These are phyloP conservation scores for Panicum miliaceum DNA, from an alignment of 176 grass and related monocot genomes.

Conservation along the genomic window DNA sequence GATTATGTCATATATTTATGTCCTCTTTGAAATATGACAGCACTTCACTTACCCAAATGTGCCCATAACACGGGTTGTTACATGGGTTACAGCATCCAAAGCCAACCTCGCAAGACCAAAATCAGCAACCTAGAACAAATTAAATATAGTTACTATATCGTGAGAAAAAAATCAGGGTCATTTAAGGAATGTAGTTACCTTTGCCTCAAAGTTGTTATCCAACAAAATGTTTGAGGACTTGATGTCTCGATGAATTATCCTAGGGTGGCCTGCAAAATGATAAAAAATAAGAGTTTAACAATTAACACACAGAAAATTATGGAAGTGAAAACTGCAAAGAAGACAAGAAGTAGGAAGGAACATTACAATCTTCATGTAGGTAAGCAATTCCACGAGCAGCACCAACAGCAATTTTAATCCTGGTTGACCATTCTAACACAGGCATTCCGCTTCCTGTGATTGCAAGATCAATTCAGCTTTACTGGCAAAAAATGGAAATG, in stretches of 20 bases:
- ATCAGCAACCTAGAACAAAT: slow-evolving; percentile 76
- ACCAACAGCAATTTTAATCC: slow-evolving; percentile 78
- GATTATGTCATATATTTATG: background rate
- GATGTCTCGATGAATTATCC: slow-evolving; percentile 96
- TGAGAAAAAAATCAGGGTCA: background rate
- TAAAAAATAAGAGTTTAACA: slow-evolving; percentile 9
- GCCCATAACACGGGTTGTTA: slow-evolving; percentile 95
- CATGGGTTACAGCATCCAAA: slow-evolving; percentile 85
- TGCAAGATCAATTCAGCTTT: slow-evolving; percentile 23
- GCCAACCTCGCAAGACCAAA: slow-evolving; percentile 95
- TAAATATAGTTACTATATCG: background rate
- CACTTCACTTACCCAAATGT: slow-evolving; percentile 81
- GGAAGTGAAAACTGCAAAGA: slow-evolving; percentile 14
- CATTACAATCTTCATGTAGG: slow-evolving; percentile 96
- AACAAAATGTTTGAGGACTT: slow-evolving; percentile 99
- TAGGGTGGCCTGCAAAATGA: slow-evolving; percentile 69
- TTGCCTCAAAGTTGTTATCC: slow-evolving; percentile 86
- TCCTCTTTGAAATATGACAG: background rate
- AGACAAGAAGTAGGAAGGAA: slow-evolving; percentile 9
- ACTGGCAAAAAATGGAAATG: background rate
- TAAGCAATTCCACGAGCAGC: slow-evolving; percentile 93
- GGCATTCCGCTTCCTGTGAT: slow-evolving; percentile 53
- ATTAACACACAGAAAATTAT: background rate
- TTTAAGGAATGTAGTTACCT: slow-evolving; percentile 52
- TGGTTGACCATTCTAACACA: slow-evolving; percentile 74